Evolutionary conservation across 2,329 filamentous ascomycete genomes (phyloP).

Genomic region (Fusarium globosum): DNA sequence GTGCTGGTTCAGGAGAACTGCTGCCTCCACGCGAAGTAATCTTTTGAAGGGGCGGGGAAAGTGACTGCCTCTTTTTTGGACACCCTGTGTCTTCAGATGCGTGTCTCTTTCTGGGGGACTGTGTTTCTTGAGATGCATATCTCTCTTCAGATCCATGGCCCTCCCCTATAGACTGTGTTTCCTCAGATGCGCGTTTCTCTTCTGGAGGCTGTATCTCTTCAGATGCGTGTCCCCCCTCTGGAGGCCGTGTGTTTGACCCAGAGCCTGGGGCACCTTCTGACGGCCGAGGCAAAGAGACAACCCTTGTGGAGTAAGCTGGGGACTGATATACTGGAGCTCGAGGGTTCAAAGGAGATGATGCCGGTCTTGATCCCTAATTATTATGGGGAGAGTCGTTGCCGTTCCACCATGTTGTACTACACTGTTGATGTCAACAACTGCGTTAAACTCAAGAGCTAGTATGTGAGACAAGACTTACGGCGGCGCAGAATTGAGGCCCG

Average conservation of each 20-base stretch:
- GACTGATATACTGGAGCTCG: not conserved
- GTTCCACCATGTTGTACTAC: not conserved
- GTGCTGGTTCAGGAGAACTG: not conserved
- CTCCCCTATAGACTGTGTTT: not conserved
- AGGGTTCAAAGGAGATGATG: not conserved
- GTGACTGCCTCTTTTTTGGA: not conserved
- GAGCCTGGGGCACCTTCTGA: not conserved
- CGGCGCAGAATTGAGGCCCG: not conserved
- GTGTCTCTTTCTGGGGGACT: not conserved
- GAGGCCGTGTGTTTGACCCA: not conserved
- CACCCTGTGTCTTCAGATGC: not conserved
- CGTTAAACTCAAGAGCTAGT: not conserved
- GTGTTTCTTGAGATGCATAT: not conserved
- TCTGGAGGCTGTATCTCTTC: not conserved
- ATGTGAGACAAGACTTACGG: not conserved
- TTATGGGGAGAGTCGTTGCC: not conserved
- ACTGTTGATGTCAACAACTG: not conserved
- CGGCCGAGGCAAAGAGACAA: not conserved
- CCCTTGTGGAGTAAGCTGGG: not conserved
- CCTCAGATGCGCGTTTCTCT: not conserved
- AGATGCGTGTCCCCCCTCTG: not conserved
- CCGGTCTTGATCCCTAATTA: not conserved
- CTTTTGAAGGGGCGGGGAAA: not conserved
- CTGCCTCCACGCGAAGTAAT: not conserved
- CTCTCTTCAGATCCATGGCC: not conserved